phyloP scores from a whole-genome alignment of 495 filamentous ascomycete genomes.

The Tirmania nivea region DNA sequence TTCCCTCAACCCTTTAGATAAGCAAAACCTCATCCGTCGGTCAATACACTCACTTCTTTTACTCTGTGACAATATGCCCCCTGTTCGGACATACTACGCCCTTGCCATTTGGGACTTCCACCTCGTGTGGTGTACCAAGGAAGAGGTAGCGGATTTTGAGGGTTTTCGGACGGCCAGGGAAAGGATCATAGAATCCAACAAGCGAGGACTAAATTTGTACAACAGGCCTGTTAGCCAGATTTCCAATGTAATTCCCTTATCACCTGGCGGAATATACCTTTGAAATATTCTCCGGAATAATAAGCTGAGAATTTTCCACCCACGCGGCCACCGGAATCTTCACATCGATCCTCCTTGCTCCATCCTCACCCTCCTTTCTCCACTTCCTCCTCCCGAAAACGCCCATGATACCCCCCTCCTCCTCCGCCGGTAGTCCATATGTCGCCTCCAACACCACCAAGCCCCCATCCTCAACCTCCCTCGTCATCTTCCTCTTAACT shows the following conservation, averaged over 20 bases:
- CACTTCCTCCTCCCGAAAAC: too few relatives aligned
- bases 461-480: conserved; percentile 20
- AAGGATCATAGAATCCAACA: conserved; percentile 36
- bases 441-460: conserved; percentile 12
- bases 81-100: too few relatives aligned
- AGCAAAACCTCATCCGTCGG: too few relatives aligned
- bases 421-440: conserved; percentile 6
- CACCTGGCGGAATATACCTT: conserved; percentile 5
- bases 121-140: conserved; percentile 16
- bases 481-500: conserved; percentile 27
- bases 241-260: conserved; percentile 18
- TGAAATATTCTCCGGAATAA: conserved; percentile 16
- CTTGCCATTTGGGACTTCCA: too few relatives aligned
- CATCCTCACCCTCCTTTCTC: too few relatives aligned
- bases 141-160: conserved; percentile 33
- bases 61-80: too few relatives aligned
- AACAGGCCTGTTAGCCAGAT: conserved; percentile 1
- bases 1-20: too few relatives aligned
- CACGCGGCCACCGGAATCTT: conserved; percentile 28
- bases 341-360: conserved; percentile 20
- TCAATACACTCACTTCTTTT: too few relatives aligned
- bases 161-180: conserved; percentile 29
- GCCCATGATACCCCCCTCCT: conserved; percentile 12
- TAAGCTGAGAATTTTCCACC: conserved; percentile 28
- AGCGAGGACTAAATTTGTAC: conserved; percentile 15